A percentile compares a stretch with the other conserved stretches of the same genome.
Conservation (phyloP, 208 protist genomes). For the Acanthamoeba sp. region DNA sequence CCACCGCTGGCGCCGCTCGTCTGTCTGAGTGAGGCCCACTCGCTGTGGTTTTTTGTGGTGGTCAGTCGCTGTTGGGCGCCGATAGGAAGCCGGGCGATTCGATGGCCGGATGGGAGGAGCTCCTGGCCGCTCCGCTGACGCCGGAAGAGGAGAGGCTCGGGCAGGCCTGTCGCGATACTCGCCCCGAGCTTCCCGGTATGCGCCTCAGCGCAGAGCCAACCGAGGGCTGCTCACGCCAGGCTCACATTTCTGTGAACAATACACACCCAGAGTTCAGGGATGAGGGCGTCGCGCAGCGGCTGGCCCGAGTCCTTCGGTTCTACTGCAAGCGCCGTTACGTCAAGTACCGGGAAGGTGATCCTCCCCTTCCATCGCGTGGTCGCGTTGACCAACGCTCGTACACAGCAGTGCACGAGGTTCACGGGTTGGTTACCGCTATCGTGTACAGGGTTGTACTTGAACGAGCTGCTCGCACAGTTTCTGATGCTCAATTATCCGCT, state of each 20-base stretch:
- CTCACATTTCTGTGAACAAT: no score
- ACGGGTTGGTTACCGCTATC: no score
- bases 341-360: conserved; percentile 1
- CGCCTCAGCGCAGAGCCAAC: neutral
- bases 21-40: no score
- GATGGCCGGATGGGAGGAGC: conserved; percentile 41
- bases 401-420: no score
- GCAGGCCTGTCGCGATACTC: neutral
- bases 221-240: no score
- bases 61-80: neutral
- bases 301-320: conserved; percentile 2
- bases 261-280: neutral
- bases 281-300: neutral
- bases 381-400: no score
- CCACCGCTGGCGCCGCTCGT: no score
- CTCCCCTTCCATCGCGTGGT: no score
- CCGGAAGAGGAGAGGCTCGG: conserved; percentile 28
- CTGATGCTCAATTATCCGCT: conserved; percentile 21
- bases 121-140: neutral
- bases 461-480: neutral
- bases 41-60: no score
- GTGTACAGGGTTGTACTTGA: neutral
- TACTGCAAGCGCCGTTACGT: conserved; percentile 44
- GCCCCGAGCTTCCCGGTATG: conserved; percentile 20
- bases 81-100: conserved; percentile 14